Base-by-base conservation (phyloP, 108 stramenopile genomes). In the Nitzschia sp. region DNA sequence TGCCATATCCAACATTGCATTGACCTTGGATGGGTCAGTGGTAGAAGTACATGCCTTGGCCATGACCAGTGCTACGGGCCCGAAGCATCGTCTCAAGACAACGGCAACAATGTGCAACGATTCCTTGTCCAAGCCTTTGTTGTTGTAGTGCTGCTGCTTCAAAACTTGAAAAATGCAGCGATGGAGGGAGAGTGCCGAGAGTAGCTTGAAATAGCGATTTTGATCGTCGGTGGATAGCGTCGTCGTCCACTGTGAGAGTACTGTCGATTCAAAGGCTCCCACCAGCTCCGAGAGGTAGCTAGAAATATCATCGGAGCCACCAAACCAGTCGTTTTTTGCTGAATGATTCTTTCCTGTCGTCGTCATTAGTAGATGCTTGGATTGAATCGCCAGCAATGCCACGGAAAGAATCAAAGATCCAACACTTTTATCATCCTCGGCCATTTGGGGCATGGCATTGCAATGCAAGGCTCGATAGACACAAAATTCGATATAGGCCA, bases 401-500 rank as follows among this genome's bases (percentile, higher is more conserved):
- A 19, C 49, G 18, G 21, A 21, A 9, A 51, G 21, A 19, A 51
- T 19, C 18, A 51, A 19, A 4, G 49, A 8, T n/a, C 49, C 49
- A 19, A 23, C n/a, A 42, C 13, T 6, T 42, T 42, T 6, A n/a
- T 51, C 49, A 19, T 51, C 21, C 4, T 51, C 49, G 17, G 11
- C 21, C n/a, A 51, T 9, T 51, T 25, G 42, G 19, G 61, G 61
- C 1, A 21, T 8, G 1, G 46, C 24, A 34, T 21, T 42, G 9
- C 42, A 62, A 9, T 62, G 61, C 2, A 75, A 24, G 5, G 29
- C 19, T 49, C 62, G 69, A 46, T 81, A 68, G 19, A 54, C 59
- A 31, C 58, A 67, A 60, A 72, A 81, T 49, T 81, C 80, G 17
- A 62, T 23, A 31, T n/a, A 62, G n/a, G 61, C 23, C 0, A 26